Evolutionary conservation across 768 basidiomycete genomes (phyloP).

Genomic region (Plicaturopsis crispa): DNA sequence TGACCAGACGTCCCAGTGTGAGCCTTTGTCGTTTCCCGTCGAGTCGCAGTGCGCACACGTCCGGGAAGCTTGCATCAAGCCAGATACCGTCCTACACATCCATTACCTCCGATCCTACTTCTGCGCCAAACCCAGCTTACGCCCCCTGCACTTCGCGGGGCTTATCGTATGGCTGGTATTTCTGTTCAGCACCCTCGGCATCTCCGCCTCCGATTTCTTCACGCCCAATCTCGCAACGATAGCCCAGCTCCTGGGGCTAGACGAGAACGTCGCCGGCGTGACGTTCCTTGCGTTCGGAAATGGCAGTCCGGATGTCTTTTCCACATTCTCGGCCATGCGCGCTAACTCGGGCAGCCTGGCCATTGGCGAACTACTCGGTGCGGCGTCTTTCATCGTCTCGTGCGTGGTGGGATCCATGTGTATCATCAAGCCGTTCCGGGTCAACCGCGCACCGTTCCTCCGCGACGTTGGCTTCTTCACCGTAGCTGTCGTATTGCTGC

Average conservation of each 20-base stretch:
- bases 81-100: conserved; percentile 62
- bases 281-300: conserved; percentile 97
- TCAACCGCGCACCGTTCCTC: conserved; percentile 72
- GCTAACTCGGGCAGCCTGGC: conserved; percentile 82
- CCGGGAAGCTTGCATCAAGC: conserved; percentile 41
- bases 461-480: conserved; percentile 95
- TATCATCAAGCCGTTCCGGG: conserved; percentile 90
- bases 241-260: conserved; percentile 75
- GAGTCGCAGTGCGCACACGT: conserved; percentile 63
- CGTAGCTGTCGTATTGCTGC: conserved; percentile 66
- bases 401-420: conserved; percentile 98
- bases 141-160: conserved; percentile 53
- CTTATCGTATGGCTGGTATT: conserved; percentile 79
- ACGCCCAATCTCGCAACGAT: conserved; percentile 93
- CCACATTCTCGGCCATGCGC: conserved; percentile 91
- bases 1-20: conserved; percentile 47
- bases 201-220: conserved; percentile 95
- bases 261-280: conserved; percentile 92
- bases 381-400: conserved; percentile 91
- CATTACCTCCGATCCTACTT: conserved; percentile 67
- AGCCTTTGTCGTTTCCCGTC: conserved; percentile 46
- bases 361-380: conserved; percentile 91
- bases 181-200: conserved; percentile 93
- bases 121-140: conserved; percentile 47
- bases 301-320: conserved; percentile 93